These are phyloP conservation scores for Trichophyton simii DNA, from an alignment of 2,329 filamentous ascomycete species.

Conservation along the genomic window DNA sequence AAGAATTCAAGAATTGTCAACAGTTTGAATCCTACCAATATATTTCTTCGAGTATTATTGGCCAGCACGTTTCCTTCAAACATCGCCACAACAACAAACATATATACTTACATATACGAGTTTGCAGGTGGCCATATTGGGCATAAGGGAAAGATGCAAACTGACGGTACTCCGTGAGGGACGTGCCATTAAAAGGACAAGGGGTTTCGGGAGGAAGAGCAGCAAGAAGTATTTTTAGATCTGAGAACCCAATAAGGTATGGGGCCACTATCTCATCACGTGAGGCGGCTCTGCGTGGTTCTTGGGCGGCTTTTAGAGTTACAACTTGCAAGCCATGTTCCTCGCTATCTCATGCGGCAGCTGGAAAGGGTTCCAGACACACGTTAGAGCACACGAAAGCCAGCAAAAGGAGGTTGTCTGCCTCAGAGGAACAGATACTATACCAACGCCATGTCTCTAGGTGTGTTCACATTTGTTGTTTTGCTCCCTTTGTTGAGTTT, in stretches of 20 bases:
- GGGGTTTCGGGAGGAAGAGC: too few relatives aligned
- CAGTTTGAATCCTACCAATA: too few relatives aligned
- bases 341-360: background rate
- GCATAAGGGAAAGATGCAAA: too few relatives aligned
- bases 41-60: too few relatives aligned
- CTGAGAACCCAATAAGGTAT: background rate
- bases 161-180: too few relatives aligned
- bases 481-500: background rate
- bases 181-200: too few relatives aligned
- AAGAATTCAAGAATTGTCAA: too few relatives aligned
- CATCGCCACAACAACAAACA: too few relatives aligned
- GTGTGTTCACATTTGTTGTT: background rate
- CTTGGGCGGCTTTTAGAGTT: background rate
- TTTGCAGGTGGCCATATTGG: too few relatives aligned
- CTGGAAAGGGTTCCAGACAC: background rate
- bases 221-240: too few relatives aligned
- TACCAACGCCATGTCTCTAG: slow-evolving; percentile 6
- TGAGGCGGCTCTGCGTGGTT: background rate
- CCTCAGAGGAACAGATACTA: background rate
- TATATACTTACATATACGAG: too few relatives aligned
- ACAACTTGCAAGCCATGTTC: background rate
- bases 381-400: background rate
- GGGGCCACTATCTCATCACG: background rate
- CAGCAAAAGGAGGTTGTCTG: background rate
- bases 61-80: too few relatives aligned